A percentile compares a stretch with the other conserved stretches of the same genome.
phyloP scores from a whole-genome alignment of 331 rosid genomes.

The Malus hybrid region DNA sequence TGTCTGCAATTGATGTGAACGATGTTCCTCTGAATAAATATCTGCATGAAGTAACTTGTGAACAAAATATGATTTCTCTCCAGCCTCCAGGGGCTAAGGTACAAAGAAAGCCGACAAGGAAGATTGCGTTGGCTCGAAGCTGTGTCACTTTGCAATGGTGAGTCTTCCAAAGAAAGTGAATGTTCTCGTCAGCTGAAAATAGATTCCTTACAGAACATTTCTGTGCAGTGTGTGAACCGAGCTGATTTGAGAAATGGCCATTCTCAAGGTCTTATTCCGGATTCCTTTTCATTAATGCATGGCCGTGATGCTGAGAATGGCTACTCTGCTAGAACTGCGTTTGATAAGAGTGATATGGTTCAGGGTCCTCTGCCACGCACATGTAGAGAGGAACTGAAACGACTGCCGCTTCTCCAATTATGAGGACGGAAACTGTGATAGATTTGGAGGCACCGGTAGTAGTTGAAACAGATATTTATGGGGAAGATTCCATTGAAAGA shows the following conservation, averaged over 20 bases:
- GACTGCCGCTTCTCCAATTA: constrained; percentile 6
- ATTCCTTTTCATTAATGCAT: neutral
- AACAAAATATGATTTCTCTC: constrained; percentile 2
- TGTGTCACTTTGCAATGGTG: neutral
- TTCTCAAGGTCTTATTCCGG: neutral
- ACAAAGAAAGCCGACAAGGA: constrained; percentile 6
- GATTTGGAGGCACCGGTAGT: constrained; percentile 19
- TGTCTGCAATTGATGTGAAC: no score
- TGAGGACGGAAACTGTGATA: neutral
- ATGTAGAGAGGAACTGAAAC: constrained; percentile 6
- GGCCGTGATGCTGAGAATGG: constrained; percentile 11
- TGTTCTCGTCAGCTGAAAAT: neutral
- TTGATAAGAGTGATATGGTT: neutral
- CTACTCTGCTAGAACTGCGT: neutral
- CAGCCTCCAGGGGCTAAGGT: neutral
- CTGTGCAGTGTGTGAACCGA: neutral
- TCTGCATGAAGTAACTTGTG: neutral
- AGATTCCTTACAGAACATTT: neutral
- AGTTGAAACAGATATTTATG: constrained; percentile 3
- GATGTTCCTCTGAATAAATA: no score
- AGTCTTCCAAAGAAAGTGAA: constrained; percentile 5
- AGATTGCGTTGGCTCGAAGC: constrained; percentile 9
- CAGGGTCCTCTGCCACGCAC: neutral
- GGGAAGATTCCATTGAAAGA: constrained; percentile 8
- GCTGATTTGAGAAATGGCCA: constrained; percentile 10